Evolutionary conservation across 2,329 filamentous ascomycete species (phyloP).

Genomic region (Trichoderma gracile): DNA sequence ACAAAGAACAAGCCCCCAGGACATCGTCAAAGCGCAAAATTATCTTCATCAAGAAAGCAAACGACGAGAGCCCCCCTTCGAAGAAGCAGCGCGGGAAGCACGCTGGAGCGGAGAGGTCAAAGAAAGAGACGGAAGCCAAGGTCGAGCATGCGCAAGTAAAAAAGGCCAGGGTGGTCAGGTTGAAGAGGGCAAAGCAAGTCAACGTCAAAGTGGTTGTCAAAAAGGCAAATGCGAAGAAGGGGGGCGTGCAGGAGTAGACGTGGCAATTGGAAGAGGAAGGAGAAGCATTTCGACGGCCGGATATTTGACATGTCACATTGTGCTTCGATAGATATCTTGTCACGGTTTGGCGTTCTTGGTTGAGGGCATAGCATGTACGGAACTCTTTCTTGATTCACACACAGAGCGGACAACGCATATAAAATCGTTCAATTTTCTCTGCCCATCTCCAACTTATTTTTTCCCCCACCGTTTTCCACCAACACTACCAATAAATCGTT

Average conservation of each 20-base stretch:
- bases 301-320: too few species aligned
- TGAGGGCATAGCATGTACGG: neutral
- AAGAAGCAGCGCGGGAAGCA: neutral
- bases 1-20: constrained; percentile 6
- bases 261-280: too few species aligned
- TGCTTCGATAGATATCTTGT: too few species aligned
- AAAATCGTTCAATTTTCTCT: neutral
- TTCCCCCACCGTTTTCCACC: neutral
- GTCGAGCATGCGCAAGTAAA: neutral
- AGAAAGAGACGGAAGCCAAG: neutral
- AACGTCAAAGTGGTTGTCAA: neutral
- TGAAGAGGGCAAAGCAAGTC: neutral
- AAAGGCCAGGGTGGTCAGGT: too few species aligned
- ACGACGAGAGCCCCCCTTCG: neutral
- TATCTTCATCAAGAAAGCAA: neutral
- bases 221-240: neutral
- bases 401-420: neutral
- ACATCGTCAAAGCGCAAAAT: neutral
- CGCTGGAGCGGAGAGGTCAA: neutral
- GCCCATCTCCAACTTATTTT: neutral
- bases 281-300: neutral
- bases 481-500: neutral
- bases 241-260: neutral
- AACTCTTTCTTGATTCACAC: too few species aligned
- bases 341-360: too few species aligned